A percentile compares a stretch with the other conserved stretches of the same genome.
phyloP scores from a whole-genome alignment of 1,139 yeast genomes.

The Sugiyamaella pinicola region DNA sequence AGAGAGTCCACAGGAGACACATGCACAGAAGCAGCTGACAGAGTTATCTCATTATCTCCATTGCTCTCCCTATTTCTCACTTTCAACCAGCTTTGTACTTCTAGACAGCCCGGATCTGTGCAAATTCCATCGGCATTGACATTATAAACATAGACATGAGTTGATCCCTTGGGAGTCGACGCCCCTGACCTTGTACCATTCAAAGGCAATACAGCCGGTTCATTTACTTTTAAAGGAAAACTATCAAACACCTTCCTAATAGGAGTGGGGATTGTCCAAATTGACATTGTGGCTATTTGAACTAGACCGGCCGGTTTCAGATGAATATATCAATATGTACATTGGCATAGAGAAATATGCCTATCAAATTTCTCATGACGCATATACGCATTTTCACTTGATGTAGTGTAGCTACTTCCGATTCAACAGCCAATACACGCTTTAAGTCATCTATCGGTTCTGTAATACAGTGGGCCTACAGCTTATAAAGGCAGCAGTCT shows the following conservation, averaged over 20 bases:
- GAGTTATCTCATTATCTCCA: conserved; percentile 14
- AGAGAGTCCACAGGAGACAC: conserved; percentile 29
- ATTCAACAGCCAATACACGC: background rate
- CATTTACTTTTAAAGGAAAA: conserved; percentile 48
- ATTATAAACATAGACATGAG: conserved; percentile 33
- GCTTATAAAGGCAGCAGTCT: too few relatives aligned
- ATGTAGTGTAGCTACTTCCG: too few relatives aligned
- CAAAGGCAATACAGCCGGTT: conserved; percentile 12
- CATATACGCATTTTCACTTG: background rate
- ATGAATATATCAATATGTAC: background rate
- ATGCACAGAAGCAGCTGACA: conserved; percentile 13
- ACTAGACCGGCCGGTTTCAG: too few relatives aligned
- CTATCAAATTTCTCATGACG: background rate
- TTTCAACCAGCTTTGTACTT: conserved; percentile 31
- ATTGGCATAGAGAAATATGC: background rate
- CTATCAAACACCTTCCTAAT: conserved; percentile 51
- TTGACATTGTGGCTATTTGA: conserved; percentile 16
- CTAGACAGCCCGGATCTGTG: conserved; percentile 40
- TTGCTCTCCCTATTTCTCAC: conserved; percentile 21
- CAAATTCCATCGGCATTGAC: conserved; percentile 29
- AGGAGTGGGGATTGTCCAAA: conserved; percentile 47
- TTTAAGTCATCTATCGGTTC: too few relatives aligned
- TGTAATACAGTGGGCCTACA: too few relatives aligned
- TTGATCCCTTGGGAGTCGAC: conserved; percentile 22
- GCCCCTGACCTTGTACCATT: conserved; percentile 1